Conservation (phyloP, 495 filamentous ascomycete genomes). For the Penicillium herquei region DNA sequence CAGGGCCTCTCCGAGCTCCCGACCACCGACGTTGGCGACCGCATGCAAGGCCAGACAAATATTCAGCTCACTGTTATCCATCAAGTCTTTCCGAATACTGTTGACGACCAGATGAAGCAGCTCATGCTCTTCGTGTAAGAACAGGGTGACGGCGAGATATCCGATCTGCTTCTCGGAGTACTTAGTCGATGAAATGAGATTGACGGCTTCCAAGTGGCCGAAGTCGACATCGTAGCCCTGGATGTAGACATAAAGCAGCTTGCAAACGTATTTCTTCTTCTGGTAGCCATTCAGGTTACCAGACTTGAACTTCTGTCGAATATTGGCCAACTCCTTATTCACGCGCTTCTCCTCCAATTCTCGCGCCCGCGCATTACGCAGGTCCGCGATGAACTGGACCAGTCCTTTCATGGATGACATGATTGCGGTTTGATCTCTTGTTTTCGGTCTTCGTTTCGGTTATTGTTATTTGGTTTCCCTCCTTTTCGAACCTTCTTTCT, state of each 20-base stretch:
- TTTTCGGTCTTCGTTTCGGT: not conserved
- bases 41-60: slow-evolving; percentile 98
- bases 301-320: slow-evolving; percentile 74
- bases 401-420: slow-evolving; percentile 81
- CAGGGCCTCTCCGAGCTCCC: slow-evolving; percentile 95
- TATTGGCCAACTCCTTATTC: slow-evolving; percentile 99
- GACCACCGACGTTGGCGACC: slow-evolving; percentile 94
- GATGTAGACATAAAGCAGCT: slow-evolving; percentile 99
- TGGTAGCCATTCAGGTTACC: slow-evolving; percentile 91
- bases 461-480: no score
- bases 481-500: not conserved
- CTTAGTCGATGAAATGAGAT: slow-evolving; percentile 91
- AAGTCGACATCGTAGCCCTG: slow-evolving; percentile 99
- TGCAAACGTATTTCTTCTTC: slow-evolving; percentile 99
- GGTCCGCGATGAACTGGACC: slow-evolving; percentile 97
- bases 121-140: slow-evolving; percentile 96
- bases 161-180: slow-evolving; percentile 99
- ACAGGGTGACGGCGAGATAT: slow-evolving; percentile 95
- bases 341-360: slow-evolving; percentile 99
- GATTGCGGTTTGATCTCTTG: not conserved
- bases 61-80: slow-evolving; percentile 93
- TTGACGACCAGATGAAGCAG: slow-evolving; percentile 95
- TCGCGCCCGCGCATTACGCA: slow-evolving; percentile 89
- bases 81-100: slow-evolving; percentile 93
- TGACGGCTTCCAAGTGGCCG: slow-evolving; percentile 96